phyloP scores from a whole-genome alignment of 2,329 filamentous ascomycete species.

The Clonostachys chloroleuca region DNA sequence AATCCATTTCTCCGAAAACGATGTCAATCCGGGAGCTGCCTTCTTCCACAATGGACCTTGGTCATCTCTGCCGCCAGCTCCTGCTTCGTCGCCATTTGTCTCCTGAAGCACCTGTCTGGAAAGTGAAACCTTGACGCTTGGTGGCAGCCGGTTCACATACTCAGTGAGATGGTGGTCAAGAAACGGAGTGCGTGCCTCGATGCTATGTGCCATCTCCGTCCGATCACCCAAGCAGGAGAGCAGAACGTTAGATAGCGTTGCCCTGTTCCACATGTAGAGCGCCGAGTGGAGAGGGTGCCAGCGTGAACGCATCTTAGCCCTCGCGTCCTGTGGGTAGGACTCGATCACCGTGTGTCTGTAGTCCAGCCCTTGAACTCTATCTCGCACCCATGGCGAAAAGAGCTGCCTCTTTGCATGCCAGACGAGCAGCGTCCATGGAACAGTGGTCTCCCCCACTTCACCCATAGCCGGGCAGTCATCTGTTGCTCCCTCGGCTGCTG shows the following conservation, averaged over 20 bases:
- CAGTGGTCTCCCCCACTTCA: not conserved
- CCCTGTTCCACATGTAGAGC: slow-evolving; percentile 16
- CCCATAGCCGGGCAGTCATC: not conserved
- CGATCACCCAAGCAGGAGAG: slow-evolving; percentile 23
- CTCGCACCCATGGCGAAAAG: not conserved
- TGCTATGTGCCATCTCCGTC: slow-evolving; percentile 26
- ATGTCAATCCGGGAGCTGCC: slow-evolving; percentile 5
- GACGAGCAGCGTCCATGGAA: not conserved
- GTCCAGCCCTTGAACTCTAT: not conserved
- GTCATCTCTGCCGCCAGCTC: not conserved
- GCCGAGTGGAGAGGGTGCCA: slow-evolving; percentile 22
- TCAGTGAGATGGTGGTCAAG: slow-evolving; percentile 23
- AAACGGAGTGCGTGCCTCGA: slow-evolving; percentile 27
- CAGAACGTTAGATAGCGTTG: slow-evolving; percentile 15
- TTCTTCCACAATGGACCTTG: slow-evolving; percentile 4
- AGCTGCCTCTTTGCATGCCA: not conserved
- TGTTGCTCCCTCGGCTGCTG: not conserved
- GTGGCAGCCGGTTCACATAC: slow-evolving; percentile 20
- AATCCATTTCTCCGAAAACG: slow-evolving; percentile 42
- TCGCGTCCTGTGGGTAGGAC: slow-evolving; percentile 6
- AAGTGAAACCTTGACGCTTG: slow-evolving; percentile 17
- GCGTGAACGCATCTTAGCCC: slow-evolving; percentile 10
- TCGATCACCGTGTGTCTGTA: slow-evolving; percentile 1
- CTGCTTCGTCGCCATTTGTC: not conserved
- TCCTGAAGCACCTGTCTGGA: not conserved